A percentile compares a stretch with the other conserved stretches of the same genome.
phyloP scores from a whole-genome alignment of 352 stramenopile genomes.

The Albugo candida region DNA sequence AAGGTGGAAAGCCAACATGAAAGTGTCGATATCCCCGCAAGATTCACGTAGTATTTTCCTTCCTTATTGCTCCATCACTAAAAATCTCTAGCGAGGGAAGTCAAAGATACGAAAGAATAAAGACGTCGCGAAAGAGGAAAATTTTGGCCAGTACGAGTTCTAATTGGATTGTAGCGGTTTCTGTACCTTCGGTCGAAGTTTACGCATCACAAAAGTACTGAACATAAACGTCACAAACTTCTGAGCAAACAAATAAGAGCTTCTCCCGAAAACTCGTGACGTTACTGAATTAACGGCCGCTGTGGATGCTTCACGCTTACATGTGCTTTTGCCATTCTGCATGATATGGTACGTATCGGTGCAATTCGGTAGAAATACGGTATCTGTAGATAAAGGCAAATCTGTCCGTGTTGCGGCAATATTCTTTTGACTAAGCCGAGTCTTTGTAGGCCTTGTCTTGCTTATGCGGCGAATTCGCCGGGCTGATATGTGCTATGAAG shows the following conservation, averaged over 20 bases:
- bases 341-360: no score
- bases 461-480: neutral
- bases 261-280: constrained; percentile 27
- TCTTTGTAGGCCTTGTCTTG: constrained; percentile 1
- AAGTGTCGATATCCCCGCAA: constrained; percentile 48
- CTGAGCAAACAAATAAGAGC: constrained; percentile 67
- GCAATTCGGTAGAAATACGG: no score
- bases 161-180: constrained; percentile 63
- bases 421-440: constrained; percentile 76
- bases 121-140: constrained; percentile 79
- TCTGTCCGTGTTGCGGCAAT: constrained; percentile 80
- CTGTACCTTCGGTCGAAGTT: constrained; percentile 58
- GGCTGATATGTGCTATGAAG: constrained; percentile 11
- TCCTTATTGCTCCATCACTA: neutral
- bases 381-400: constrained; percentile 33
- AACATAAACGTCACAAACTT: constrained; percentile 67
- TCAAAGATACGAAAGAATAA: constrained; percentile 70
- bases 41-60: constrained; percentile 50
- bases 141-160: constrained; percentile 78
- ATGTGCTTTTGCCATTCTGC: no score
- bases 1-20: constrained; percentile 30
- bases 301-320: no score
- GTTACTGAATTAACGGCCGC: constrained; percentile 10
- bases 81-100: constrained; percentile 38
- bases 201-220: constrained; percentile 63